phyloP scores from a whole-genome alignment of 208 protist genomes.

The Wallacemonas sp. region DNA sequence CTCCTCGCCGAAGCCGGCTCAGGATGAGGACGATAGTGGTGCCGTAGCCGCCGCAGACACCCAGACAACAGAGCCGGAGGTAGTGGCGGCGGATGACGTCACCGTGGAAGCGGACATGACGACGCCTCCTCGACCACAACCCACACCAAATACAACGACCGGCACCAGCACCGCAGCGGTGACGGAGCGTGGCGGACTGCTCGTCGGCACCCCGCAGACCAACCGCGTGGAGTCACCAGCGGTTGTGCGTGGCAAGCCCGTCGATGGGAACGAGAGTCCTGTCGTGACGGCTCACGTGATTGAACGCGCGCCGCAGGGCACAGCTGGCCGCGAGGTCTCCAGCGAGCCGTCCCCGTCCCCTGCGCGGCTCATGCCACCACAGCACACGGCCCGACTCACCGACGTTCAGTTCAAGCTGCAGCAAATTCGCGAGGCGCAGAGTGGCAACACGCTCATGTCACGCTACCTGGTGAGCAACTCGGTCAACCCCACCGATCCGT shows the following conservation, averaged over 20 bases:
- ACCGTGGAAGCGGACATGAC: constrained; percentile 1
- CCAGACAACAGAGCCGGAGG: too few species aligned
- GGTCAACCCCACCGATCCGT: constrained; percentile 14
- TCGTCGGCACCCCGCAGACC: background rate
- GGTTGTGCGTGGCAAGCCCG: background rate
- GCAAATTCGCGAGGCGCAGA: constrained; percentile 32
- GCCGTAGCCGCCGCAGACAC: too few species aligned
- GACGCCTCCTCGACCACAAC: background rate
- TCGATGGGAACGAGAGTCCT: background rate
- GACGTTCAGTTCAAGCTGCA: constrained; percentile 60
- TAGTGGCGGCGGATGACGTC: too few species aligned
- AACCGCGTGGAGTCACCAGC: background rate
- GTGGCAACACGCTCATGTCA: constrained; percentile 42
- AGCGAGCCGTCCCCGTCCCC: constrained; percentile 8
- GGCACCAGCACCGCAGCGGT: constrained; percentile 10
- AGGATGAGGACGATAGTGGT: too few species aligned
- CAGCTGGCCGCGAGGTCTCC: constrained; percentile 10
- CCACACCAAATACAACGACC: too few species aligned
- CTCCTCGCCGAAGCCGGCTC: too few species aligned
- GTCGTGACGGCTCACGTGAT: constrained; percentile 9
- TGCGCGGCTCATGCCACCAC: background rate
- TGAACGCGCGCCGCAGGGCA: background rate
- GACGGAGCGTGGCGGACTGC: background rate
- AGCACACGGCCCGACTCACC: constrained; percentile 30
- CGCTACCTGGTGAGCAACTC: constrained; percentile 59